A percentile compares a stretch with the other conserved stretches of the same genome.
These are phyloP conservation scores for Nothophoma quercina DNA, from an alignment of 2,329 filamentous ascomycete genomes.

Conservation along the genomic window DNA sequence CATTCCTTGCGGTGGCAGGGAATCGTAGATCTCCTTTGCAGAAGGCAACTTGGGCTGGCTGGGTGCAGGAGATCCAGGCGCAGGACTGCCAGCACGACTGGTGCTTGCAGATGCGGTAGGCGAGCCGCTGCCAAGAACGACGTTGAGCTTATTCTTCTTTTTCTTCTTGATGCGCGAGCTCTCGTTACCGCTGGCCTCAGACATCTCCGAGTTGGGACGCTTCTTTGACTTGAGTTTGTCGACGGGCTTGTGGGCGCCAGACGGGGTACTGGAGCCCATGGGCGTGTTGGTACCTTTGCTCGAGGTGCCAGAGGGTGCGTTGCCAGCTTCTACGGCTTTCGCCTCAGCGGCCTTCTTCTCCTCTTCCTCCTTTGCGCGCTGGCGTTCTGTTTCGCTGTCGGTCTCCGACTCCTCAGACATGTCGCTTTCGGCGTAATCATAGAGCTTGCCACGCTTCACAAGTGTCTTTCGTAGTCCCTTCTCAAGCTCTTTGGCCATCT, in stretches of 20 bases:
- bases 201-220: slow-evolving; percentile 83
- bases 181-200: slow-evolving; percentile 91
- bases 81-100: slow-evolving; percentile 61
- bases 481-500: slow-evolving; percentile 73
- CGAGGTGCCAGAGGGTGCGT: slow-evolving; percentile 61
- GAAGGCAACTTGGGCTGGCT: slow-evolving; percentile 47
- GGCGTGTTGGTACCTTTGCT: slow-evolving; percentile 76
- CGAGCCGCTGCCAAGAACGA: slow-evolving; percentile 59
- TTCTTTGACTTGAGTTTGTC: slow-evolving; percentile 70
- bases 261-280: slow-evolving; percentile 35
- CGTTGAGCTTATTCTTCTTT: slow-evolving; percentile 65
- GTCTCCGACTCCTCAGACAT: slow-evolving; percentile 44
- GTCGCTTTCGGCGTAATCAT: slow-evolving; percentile 86
- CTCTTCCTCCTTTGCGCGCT: slow-evolving; percentile 65
- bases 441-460: slow-evolving; percentile 84
- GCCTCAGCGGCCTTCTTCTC: slow-evolving; percentile 54
- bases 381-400: slow-evolving; percentile 70
- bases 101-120: slow-evolving; percentile 68
- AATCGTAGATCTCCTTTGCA: slow-evolving; percentile 54
- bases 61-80: slow-evolving; percentile 37
- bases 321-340: slow-evolving; percentile 58
- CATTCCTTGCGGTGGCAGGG: slow-evolving; percentile 55
- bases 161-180: slow-evolving; percentile 77
- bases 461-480: slow-evolving; percentile 82
- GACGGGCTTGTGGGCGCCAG: slow-evolving; percentile 60